phyloP scores from a whole-genome alignment of 371 early-diverging fungal genomes.

The Choanephora cucurbitarum region DNA sequence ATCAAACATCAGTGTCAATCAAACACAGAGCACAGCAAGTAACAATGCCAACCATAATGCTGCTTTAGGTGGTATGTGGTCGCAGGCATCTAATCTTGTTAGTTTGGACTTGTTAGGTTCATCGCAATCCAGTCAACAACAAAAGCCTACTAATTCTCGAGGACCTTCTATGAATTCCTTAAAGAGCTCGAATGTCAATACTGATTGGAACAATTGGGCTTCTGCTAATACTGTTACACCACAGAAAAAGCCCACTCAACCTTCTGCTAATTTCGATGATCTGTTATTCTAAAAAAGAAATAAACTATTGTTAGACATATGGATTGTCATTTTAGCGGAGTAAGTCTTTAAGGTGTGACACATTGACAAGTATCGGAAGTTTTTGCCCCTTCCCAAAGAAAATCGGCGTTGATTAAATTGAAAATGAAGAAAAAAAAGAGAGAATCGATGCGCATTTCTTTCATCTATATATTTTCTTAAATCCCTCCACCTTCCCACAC shows the following conservation, averaged over 20 bases:
- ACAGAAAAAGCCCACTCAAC: constrained; percentile 2
- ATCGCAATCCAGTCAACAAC: constrained; percentile 32
- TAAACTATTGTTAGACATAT: no score
- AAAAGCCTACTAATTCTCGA: constrained; percentile 31
- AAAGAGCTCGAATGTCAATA: constrained; percentile 44
- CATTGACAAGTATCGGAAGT: no score
- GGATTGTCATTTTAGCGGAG: no score
- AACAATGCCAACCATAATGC: constrained; percentile 1
- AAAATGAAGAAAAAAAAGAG: no score
- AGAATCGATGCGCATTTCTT: no score
- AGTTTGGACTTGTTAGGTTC: constrained; percentile 58
- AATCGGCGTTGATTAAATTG: no score
- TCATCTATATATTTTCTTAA: no score
- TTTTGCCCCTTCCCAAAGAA: no score
- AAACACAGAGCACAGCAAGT: no score
- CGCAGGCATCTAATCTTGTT: constrained; percentile 56
- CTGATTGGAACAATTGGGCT: constrained; percentile 53
- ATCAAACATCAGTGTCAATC: no score
- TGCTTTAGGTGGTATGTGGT: constrained; percentile 55
- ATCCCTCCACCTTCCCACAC: no score
- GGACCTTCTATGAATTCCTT: constrained; percentile 67
- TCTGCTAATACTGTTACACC: constrained; percentile 16
- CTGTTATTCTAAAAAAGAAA: constrained; percentile 6
- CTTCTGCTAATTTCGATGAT: constrained; percentile 12
- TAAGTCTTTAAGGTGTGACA: no score